A percentile compares a stretch with the other conserved stretches of the same genome.
Conservation (phyloP, 257 asterid species). For the Fraxinus cuspidata region DNA sequence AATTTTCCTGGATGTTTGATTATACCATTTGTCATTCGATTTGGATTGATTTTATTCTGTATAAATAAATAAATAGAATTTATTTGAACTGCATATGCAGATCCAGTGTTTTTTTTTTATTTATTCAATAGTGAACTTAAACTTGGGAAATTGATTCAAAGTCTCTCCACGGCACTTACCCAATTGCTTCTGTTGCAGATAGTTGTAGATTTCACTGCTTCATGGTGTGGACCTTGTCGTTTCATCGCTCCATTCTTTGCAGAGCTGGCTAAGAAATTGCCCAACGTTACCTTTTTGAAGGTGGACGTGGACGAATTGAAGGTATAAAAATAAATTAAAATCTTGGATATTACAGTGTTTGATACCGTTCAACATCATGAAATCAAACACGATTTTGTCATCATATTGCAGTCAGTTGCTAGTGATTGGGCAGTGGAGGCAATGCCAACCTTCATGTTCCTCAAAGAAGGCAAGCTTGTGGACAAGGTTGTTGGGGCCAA, state of each 20-base stretch:
- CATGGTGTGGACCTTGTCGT: slow-evolving; percentile 97
- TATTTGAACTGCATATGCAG: neutral
- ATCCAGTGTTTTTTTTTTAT: neutral
- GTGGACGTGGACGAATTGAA: slow-evolving; percentile 89
- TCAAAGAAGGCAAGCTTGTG: slow-evolving; percentile 70
- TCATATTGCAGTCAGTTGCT: slow-evolving; percentile 63
- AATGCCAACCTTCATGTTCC: slow-evolving; percentile 87
- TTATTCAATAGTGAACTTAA: neutral
- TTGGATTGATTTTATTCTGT: neutral
- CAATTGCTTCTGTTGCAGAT: slow-evolving; percentile 41
- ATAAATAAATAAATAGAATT: neutral
- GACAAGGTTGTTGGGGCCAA: slow-evolving; percentile 77
- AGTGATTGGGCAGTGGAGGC: slow-evolving; percentile 86
- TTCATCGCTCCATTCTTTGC: slow-evolving; percentile 82
- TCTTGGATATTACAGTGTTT: neutral
- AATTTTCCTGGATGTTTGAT: neutral
- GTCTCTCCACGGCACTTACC: neutral
- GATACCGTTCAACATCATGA: neutral
- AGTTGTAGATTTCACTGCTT: slow-evolving; percentile 91
- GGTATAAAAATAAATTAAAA: slow-evolving; percentile 39
- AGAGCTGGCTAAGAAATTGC: slow-evolving; percentile 80
- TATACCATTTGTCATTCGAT: neutral
- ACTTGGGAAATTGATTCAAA: neutral
- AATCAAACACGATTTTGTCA: neutral
- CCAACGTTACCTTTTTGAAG: slow-evolving; percentile 71